A percentile compares a stretch with the other conserved stretches of the same genome.
Evolutionary conservation across 371 early-diverging fungal species (phyloP).

Genomic region (Zopfochytrium polystomum): DNA sequence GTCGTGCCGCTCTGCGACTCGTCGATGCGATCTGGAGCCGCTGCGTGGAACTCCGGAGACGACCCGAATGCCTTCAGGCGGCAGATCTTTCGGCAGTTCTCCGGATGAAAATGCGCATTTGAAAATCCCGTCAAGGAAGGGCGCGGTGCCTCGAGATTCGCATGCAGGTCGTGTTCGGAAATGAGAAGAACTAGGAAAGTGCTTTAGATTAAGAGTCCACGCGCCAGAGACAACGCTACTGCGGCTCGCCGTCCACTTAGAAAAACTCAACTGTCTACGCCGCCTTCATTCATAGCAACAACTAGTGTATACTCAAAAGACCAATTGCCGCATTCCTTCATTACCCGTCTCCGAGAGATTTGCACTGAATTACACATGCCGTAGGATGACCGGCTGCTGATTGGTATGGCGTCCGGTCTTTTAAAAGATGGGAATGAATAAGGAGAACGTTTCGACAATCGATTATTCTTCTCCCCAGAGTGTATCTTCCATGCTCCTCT

Average conservation of each 20-base stretch:
- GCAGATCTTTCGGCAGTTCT: not conserved
- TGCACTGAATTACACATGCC: slow-evolving; percentile 20
- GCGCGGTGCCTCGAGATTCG: not conserved
- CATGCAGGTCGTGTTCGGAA: not conserved
- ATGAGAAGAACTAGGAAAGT: not conserved
- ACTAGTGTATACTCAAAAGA: slow-evolving; percentile 9
- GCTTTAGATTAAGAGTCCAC: no score
- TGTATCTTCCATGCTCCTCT: no score
- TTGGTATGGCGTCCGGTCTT: no score
- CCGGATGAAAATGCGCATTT: not conserved
- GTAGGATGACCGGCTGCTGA: no score
- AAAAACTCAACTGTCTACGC: slow-evolving; percentile 9
- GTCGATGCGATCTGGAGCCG: not conserved
- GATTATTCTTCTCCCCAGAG: no score
- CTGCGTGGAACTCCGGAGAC: not conserved
- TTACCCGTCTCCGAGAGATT: slow-evolving; percentile 2
- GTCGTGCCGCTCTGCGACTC: not conserved
- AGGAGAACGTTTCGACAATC: no score
- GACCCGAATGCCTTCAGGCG: no score
- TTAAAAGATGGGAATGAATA: no score
- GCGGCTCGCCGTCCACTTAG: not conserved
- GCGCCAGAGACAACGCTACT: no score
- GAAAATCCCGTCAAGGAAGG: not conserved
- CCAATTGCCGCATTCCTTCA: not conserved
- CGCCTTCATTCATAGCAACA: slow-evolving; percentile 12